Evolutionary conservation across 2,329 filamentous ascomycete genomes (phyloP), one percentile per base, ranked within the genome.

Genomic region (Neurospora sp.): DNA sequence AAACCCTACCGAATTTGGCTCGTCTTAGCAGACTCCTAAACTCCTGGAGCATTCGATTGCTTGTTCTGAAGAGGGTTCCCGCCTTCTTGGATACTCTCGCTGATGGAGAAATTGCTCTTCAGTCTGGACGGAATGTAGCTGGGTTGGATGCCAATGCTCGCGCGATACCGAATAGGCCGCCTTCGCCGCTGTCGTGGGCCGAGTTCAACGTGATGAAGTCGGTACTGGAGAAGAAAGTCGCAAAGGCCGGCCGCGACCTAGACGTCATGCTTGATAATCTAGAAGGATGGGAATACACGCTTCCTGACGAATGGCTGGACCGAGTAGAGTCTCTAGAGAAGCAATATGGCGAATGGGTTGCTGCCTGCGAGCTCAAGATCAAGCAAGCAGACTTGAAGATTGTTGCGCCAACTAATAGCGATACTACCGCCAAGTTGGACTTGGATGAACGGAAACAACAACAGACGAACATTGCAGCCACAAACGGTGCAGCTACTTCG

Each of bases 231-330:
- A 82, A 86, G 39, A 91, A 91, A 74, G 88, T 97, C 40, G 83
- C 87, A 15, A 85, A 85, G 41, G 85, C 93, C 0, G 95, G 92
- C 0, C 86, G 86, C 66, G 86, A 89, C 46, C 84, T 98, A 72
- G 96, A 99, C 78, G 87, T 85, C 67, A 93, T 97, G 86, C 85
- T 99, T 15, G 94, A 99, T 79, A 86, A 88, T 39, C 84, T 98
- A 2, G 96, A 98, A 79, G 94, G 93, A 1, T 85, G 89, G 69
- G 85, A 91, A 62, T 96, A 99, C 76, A 92, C 91, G 0, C 82
- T 99, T 10, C 96, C 96, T 0, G 91, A 96, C 52, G 79, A 83
- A 37, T 99, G 95, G 96, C 88, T 98, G 69, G 92, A 97, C 75
- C 86, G 89, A 4, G 90, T 98, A 81, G 96, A 98, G 78, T 80